A percentile compares a stretch with the other conserved stretches of the same genome.
phyloP scores from a whole-genome alignment of 441 rosid species.

The Populus hybrid region DNA sequence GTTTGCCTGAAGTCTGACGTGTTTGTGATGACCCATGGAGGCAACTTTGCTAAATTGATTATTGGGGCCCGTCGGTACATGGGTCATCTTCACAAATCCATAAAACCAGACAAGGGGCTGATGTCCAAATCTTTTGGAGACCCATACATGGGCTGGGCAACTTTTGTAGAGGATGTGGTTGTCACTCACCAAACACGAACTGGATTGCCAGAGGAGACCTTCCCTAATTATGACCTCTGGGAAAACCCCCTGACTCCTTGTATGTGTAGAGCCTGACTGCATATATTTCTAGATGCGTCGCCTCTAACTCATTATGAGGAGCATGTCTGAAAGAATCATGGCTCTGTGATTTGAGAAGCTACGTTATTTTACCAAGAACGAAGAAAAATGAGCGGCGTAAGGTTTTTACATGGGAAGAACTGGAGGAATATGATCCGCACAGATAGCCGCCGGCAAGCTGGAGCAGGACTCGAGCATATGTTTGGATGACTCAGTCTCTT shows the following conservation, averaged over 20 bases:
- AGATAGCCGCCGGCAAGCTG: conserved; percentile 5
- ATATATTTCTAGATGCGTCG: conserved; percentile 10
- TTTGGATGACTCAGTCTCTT: not conserved
- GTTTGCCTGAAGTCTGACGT: conserved; percentile 98
- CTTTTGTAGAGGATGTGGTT: conserved; percentile 89
- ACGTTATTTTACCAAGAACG: conserved; percentile 5
- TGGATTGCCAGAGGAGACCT: conserved; percentile 96
- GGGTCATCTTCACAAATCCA: conserved; percentile 92
- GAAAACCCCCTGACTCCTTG: conserved; percentile 98
- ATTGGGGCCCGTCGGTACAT: conserved; percentile 93
- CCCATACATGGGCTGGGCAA: conserved; percentile 97
- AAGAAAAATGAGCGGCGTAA: not conserved
- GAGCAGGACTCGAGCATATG: conserved; percentile 8
- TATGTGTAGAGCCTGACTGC: conserved; percentile 89
- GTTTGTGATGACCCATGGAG: conserved; percentile 98
- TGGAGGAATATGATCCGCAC: not conserved
- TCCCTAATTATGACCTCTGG: conserved; percentile 98
- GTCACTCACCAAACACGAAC: conserved; percentile 94
- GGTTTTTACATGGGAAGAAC: not conserved
- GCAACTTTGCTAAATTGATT: conserved; percentile 95
- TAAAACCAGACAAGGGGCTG: conserved; percentile 97
- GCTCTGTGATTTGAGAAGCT: conserved; percentile 8
- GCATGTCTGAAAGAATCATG: conserved; percentile 1
- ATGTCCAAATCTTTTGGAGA: conserved; percentile 99
- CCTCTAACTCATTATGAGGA: conserved; percentile 17